Percentiles rank a stretch among this genome's conserved stretches.
phyloP scores from a whole-genome alignment of 108 stramenopile genomes.

The Skeletonema menzelii region DNA sequence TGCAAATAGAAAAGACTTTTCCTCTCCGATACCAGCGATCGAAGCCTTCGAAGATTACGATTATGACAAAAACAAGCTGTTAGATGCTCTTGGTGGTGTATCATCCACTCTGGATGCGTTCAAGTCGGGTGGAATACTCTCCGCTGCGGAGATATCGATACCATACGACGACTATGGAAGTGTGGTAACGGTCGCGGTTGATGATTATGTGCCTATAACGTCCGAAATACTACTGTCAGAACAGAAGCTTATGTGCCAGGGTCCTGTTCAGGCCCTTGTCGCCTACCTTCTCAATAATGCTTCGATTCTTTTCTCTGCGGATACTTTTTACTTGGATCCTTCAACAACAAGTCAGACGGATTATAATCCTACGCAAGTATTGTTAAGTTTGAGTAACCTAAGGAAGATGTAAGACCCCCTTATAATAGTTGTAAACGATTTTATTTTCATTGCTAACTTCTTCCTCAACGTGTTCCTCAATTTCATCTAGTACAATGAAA shows the following conservation, averaged over 20 bases:
- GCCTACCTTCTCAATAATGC: slow-evolving; percentile 40
- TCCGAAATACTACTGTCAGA: slow-evolving; percentile 57
- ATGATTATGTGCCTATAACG: slow-evolving; percentile 54
- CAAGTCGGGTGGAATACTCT: slow-evolving; percentile 44
- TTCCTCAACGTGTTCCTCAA: neutral
- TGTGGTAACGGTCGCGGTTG: slow-evolving; percentile 64
- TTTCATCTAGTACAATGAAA: neutral
- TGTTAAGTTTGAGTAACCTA: slow-evolving; percentile 48
- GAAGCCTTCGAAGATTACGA: slow-evolving; percentile 51
- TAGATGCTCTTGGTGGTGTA: slow-evolving; percentile 54
- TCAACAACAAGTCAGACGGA: slow-evolving; percentile 57
- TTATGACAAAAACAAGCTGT: slow-evolving; percentile 51
- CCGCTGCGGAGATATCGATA: slow-evolving; percentile 54
- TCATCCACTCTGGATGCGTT: slow-evolving; percentile 28
- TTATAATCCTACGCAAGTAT: slow-evolving; percentile 67
- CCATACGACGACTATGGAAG: slow-evolving; percentile 69
- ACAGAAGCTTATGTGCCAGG: slow-evolving; percentile 37
- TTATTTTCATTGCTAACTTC: neutral
- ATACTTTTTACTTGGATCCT: slow-evolving; percentile 66
- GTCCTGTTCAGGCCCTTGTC: slow-evolving; percentile 49
- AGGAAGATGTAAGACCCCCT: slow-evolving; percentile 25
- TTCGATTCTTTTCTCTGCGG: slow-evolving; percentile 39
- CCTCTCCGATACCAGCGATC: slow-evolving; percentile 47
- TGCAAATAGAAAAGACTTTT: slow-evolving; percentile 40
- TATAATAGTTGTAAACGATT: neutral